These are phyloP conservation scores for Dryas drummondii DNA, from an alignment of 306 rosid species.

Conservation along the genomic window DNA sequence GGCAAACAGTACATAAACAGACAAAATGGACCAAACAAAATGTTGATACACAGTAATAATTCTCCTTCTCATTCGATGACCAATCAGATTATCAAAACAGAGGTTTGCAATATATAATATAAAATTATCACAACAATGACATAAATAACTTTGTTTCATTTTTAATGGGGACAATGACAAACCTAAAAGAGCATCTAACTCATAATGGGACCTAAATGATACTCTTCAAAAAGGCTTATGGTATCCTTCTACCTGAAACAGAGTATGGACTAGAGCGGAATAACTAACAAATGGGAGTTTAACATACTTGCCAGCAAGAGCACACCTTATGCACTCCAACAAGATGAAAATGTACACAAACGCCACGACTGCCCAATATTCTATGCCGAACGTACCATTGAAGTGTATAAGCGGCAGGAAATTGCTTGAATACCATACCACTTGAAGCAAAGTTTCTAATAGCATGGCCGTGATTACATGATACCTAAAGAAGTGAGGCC, in stretches of 20 bases:
- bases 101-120: too few species aligned
- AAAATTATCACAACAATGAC: neutral
- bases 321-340: constrained; percentile 59
- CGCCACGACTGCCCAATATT: constrained; percentile 77
- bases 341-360: constrained; percentile 50
- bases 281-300: constrained; percentile 65
- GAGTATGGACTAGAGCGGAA: constrained; percentile 67
- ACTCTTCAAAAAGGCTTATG: constrained; percentile 54
- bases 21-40: too few species aligned
- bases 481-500: constrained; percentile 66
- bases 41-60: too few species aligned
- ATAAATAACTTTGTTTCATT: neutral
- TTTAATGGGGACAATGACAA: too few species aligned
- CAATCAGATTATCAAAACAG: too few species aligned
- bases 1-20: too few species aligned
- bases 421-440: constrained; percentile 65
- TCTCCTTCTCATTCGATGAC: too few species aligned
- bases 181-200: neutral
- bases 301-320: constrained; percentile 69
- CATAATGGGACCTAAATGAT: neutral
- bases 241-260: constrained; percentile 52
- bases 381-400: constrained; percentile 65
- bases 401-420: constrained; percentile 76
- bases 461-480: constrained; percentile 76
- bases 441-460: constrained; percentile 58